These are phyloP conservation scores for Zymoseptoria crescenta DNA, from an alignment of 2,329 filamentous ascomycete genomes.

Conservation along the genomic window DNA sequence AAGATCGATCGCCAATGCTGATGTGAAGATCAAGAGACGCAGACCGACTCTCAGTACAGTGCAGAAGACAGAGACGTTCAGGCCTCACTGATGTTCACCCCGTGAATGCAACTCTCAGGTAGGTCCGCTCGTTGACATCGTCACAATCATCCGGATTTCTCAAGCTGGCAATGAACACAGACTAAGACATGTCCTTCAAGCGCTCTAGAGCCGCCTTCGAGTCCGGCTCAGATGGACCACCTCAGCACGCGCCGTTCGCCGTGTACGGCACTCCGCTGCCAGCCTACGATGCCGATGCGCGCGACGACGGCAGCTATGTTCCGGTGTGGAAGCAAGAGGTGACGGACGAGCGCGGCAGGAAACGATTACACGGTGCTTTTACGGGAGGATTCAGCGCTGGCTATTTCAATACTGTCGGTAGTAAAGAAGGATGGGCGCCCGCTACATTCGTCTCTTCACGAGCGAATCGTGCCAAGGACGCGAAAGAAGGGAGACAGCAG, in stretches of 20 bases:
- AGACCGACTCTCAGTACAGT: too few species aligned
- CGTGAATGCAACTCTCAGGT: not conserved
- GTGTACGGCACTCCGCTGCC: slow-evolving; percentile 80
- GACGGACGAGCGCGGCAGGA: slow-evolving; percentile 81
- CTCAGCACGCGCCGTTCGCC: slow-evolving; percentile 63
- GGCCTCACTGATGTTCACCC: too few species aligned
- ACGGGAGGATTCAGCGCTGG: slow-evolving; percentile 95
- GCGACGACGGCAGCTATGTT: slow-evolving; percentile 86
- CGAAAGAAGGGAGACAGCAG: slow-evolving; percentile 46
- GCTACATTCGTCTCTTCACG: slow-evolving; percentile 88
- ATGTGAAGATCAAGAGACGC: too few species aligned
- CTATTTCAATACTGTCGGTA: slow-evolving; percentile 98
- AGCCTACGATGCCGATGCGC: slow-evolving; percentile 62
- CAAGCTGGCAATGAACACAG: slow-evolving; percentile 22
- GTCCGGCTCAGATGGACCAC: slow-evolving; percentile 51
- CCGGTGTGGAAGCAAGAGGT: slow-evolving; percentile 99
- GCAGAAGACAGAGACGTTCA: too few species aligned
- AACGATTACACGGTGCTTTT: slow-evolving; percentile 90
- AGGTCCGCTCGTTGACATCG: not conserved
- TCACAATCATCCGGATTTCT: slow-evolving; percentile 9
- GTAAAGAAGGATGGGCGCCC: slow-evolving; percentile 95
- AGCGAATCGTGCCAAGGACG: slow-evolving; percentile 64
- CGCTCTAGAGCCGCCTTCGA: slow-evolving; percentile 72
- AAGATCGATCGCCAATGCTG: not conserved
- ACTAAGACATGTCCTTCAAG: slow-evolving; percentile 63